Percentiles rank a stretch among this genome's conserved stretches.
phyloP scores from a whole-genome alignment of 495 filamentous ascomycete species.

The Neurospora pannonica region DNA sequence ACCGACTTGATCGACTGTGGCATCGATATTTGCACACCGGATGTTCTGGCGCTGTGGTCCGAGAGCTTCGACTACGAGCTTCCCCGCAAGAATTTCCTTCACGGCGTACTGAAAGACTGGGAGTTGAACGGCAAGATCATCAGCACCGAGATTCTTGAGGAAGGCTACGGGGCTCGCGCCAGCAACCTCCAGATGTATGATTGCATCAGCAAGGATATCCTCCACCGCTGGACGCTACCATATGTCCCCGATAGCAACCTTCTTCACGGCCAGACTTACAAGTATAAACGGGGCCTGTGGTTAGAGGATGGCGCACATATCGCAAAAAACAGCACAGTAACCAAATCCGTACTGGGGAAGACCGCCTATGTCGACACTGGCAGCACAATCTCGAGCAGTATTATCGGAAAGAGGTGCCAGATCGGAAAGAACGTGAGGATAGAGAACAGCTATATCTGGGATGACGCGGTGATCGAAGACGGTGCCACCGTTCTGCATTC shows the following conservation, averaged over 20 bases:
- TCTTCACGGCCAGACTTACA: conserved; percentile 64
- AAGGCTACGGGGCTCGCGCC: conserved; percentile 74
- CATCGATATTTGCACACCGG: conserved; percentile 96
- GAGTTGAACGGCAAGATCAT: conserved; percentile 95
- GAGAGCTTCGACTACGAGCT: conserved; percentile 96
- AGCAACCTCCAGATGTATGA: conserved; percentile 84
- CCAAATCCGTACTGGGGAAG: conserved; percentile 64
- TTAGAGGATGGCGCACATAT: conserved; percentile 63
- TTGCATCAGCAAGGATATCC: conserved; percentile 79
- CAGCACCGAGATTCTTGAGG: conserved; percentile 75
- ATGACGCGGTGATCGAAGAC: conserved; percentile 67
- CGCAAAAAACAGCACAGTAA: conserved; percentile 32
- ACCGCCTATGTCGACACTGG: conserved; percentile 67
- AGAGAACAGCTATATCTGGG: conserved; percentile 83
- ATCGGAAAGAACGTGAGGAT: conserved; percentile 79
- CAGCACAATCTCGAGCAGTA: conserved; percentile 56
- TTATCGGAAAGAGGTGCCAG: conserved; percentile 72
- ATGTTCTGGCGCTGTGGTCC: conserved; percentile 88
- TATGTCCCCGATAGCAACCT: conserved; percentile 85
- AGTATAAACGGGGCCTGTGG: conserved; percentile 56
- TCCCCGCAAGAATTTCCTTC: conserved; percentile 77
- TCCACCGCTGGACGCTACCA: conserved; percentile 86
- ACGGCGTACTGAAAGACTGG: conserved; percentile 89
- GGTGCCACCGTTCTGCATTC: conserved; percentile 58
- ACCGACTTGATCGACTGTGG: conserved; percentile 87